Conservation (phyloP, 2,329 filamentous ascomycete genomes). For the Chaetomium sp. region DNA sequence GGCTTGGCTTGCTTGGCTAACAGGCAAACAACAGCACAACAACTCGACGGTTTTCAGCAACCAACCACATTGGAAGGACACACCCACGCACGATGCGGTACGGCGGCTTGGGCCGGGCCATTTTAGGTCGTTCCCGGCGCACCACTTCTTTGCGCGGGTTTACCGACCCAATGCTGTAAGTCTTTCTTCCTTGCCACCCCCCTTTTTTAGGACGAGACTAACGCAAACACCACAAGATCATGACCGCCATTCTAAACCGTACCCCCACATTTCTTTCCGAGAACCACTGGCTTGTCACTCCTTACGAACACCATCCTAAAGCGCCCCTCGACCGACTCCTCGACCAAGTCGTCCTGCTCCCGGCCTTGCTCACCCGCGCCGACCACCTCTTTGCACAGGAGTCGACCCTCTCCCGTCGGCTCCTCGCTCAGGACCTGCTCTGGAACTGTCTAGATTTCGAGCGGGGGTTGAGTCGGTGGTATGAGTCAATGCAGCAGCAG, state of each 20-base stretch:
- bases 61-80: conserved; percentile 33
- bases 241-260: conserved; percentile 43
- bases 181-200: conserved; percentile 5
- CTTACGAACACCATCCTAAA: conserved; percentile 48
- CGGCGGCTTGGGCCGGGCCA: conserved; percentile 38
- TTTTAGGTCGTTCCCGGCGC: conserved; percentile 47
- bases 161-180: conserved; percentile 49
- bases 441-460: conserved; percentile 43
- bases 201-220: neutral
- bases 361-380: conserved; percentile 39
- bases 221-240: conserved; percentile 30
- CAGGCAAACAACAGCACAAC: conserved; percentile 36
- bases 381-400: conserved; percentile 37
- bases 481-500: conserved; percentile 25
- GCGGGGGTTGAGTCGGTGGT: conserved; percentile 43
- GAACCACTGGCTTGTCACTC: conserved; percentile 45
- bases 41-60: conserved; percentile 31
- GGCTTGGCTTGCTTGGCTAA: neutral
- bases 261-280: conserved; percentile 45
- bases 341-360: conserved; percentile 43
- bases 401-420: conserved; percentile 36
- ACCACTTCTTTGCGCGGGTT: conserved; percentile 52
- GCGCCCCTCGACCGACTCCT: conserved; percentile 45
- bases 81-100: conserved; percentile 32
- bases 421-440: conserved; percentile 43